Base-by-base conservation (phyloP, 108 stramenopile species). In the Poteriospumella lacustris region DNA sequence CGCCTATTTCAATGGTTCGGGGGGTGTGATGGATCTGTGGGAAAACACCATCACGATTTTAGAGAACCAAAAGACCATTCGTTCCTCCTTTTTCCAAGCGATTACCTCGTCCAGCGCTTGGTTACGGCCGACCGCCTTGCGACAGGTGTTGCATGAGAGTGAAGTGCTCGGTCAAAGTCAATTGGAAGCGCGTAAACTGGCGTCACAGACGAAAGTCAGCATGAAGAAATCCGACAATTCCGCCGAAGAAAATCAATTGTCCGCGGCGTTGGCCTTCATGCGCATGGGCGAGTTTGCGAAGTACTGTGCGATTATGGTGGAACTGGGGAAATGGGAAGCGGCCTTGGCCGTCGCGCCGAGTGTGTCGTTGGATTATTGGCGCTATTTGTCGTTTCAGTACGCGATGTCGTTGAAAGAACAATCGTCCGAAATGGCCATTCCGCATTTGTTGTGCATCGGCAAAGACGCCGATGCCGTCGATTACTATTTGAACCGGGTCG, bases 301-400 rank as follows among this genome's bases (percentile, higher is more conserved):
- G 36, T 73, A 73, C 41, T 73, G 70, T 56, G 31, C 41, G 19
- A 73, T 73, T 73, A 73, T 73, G 70, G 42, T 73, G 43, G 70
- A 73, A 28, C 9, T 73, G 36, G 70, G 70, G 5, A 33, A 73
- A 26, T 73, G 70, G 70, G 31, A 39, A 42, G 70, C 70, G 9
- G 70, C 70, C 9, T 73, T 73, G 31, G 70, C 70, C 36, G 41
- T 73, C n/a, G 70, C 70, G 5, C 70, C 70, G 28, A 38, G 12
- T 38, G 70, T 73, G 42, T 73, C 70, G 42, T 33, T 73, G 43
- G 70, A 73, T 3, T 73, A 73, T 56, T 73, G 70, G 70, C 36
- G 47, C 9, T 15, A 42, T 42, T 5, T 73, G 31, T 3, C 47
- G 5, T 29, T 29, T 19, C 26, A 34, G 15, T 73, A 73, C 42